Percentiles rank a stretch among this genome's conserved stretches.
Evolutionary conservation across 768 basidiomycete species (phyloP).

Genomic region (Dentipellis sp.): DNA sequence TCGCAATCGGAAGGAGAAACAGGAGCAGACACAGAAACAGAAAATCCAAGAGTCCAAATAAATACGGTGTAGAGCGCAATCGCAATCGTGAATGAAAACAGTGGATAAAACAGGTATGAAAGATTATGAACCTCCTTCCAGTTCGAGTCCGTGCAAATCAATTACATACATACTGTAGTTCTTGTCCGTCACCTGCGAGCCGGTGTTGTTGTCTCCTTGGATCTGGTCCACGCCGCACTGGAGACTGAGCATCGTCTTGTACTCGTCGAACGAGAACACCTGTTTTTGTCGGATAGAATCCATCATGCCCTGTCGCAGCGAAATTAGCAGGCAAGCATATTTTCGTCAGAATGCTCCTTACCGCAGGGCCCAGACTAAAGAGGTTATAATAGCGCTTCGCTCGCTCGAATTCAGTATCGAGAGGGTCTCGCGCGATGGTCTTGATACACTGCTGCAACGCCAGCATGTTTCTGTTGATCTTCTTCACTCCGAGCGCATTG

Average conservation of each 20-base stretch:
- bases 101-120: too few relatives aligned
- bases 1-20: too few relatives aligned
- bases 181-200: slow-evolving; percentile 47
- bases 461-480: slow-evolving; percentile 81
- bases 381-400: slow-evolving; percentile 77
- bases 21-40: too few relatives aligned
- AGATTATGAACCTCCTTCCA: slow-evolving; percentile 31
- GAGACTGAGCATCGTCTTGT: slow-evolving; percentile 82
- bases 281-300: slow-evolving; percentile 54
- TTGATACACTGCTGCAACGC: slow-evolving; percentile 89
- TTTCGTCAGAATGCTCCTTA: slow-evolving; percentile 23
- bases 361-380: slow-evolving; percentile 67
- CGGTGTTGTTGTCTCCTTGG: slow-evolving; percentile 36
- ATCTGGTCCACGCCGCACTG: slow-evolving; percentile 76
- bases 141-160: slow-evolving; percentile 76
- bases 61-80: neutral
- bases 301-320: slow-evolving; percentile 55
- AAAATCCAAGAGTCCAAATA: neutral
- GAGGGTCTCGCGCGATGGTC: slow-evolving; percentile 52
- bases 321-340: neutral
- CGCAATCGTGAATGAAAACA: neutral
- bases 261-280: slow-evolving; percentile 83
- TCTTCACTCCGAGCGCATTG: slow-evolving; percentile 72
- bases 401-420: slow-evolving; percentile 61
- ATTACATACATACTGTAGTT: slow-evolving; percentile 86